These are phyloP conservation scores for Achaetomium macrosporum DNA, from an alignment of 2,329 filamentous ascomycete species.

Conservation along the genomic window DNA sequence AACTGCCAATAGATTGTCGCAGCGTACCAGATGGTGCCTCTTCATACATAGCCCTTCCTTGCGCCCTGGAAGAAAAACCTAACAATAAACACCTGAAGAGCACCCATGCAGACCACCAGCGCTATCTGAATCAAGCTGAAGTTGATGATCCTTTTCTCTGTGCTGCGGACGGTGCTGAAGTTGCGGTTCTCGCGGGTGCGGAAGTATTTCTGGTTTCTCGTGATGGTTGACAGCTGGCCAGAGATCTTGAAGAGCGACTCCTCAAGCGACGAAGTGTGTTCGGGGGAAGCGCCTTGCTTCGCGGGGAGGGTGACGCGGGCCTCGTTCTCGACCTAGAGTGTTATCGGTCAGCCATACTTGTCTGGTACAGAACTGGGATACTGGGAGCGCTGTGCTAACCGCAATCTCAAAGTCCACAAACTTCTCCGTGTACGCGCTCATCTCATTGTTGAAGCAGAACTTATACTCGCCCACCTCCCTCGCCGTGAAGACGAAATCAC, in stretches of 20 bases:
- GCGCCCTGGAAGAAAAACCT: conserved; percentile 93
- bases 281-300: conserved; percentile 80
- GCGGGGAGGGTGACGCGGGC: conserved; percentile 72
- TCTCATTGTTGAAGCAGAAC: conserved; percentile 98
- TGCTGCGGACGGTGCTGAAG: conserved; percentile 95
- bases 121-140: conserved; percentile 89
- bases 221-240: conserved; percentile 86
- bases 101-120: conserved; percentile 93
- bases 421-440: conserved; percentile 97
- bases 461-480: conserved; percentile 82
- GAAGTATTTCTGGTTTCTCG: conserved; percentile 98
- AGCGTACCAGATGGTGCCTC: neutral
- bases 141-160: conserved; percentile 92
- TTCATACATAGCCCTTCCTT: conserved; percentile 63
- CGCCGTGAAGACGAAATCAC: conserved; percentile 96
- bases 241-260: conserved; percentile 95
- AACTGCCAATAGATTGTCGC: neutral
- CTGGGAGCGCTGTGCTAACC: conserved; percentile 45
- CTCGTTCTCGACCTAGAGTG: conserved; percentile 79
- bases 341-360: conserved; percentile 14
- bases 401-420: conserved; percentile 97
- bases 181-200: conserved; percentile 97
- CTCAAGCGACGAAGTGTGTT: conserved; percentile 83
- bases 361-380: neutral
- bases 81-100: conserved; percentile 92